A percentile compares a stretch with the other conserved stretches of the same genome.
Evolutionary conservation across 257 asterid species (phyloP).

Genomic region (Petrea volubilis): DNA sequence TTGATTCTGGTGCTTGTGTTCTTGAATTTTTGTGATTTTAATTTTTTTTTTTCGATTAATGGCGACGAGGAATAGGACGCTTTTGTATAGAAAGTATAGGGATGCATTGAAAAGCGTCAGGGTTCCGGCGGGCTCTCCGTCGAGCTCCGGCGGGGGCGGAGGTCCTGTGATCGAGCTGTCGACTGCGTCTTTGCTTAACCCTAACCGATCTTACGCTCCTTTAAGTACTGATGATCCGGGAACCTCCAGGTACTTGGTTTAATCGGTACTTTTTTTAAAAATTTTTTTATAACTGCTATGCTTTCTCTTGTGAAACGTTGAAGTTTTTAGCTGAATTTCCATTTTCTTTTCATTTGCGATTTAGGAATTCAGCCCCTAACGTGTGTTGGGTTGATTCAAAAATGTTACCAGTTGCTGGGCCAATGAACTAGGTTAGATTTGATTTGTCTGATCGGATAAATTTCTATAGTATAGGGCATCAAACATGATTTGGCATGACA

Average conservation of each 20-base stretch:
- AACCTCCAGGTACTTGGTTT: slow-evolving; percentile 37
- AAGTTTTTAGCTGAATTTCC: not conserved
- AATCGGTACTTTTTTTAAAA: too few species aligned
- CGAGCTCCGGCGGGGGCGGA: slow-evolving; percentile 55
- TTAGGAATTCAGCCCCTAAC: not conserved
- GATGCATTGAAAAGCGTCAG: slow-evolving; percentile 94
- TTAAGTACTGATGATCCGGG: slow-evolving; percentile 55
- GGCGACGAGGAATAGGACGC: slow-evolving; percentile 94
- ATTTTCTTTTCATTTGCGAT: not conserved
- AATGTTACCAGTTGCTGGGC: slow-evolving; percentile 4
- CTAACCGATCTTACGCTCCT: slow-evolving; percentile 46
- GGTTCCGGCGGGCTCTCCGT: slow-evolving; percentile 63
- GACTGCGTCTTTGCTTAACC: slow-evolving; percentile 81
- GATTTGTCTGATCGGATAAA: slow-evolving; percentile 13
- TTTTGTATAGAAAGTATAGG: slow-evolving; percentile 77
- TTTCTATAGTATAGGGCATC: not conserved
- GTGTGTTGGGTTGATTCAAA: slow-evolving; percentile 2
- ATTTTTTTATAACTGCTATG: slow-evolving; percentile 18
- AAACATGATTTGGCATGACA: slow-evolving; percentile 6
- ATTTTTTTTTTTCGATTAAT: slow-evolving; percentile 28
- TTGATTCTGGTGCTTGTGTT: slow-evolving; percentile 13
- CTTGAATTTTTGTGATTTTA: slow-evolving; percentile 7
- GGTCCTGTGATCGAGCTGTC: slow-evolving; percentile 93
- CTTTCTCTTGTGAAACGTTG: not conserved
- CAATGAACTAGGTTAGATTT: slow-evolving; percentile 8